These are phyloP conservation scores for Diaporthe citriasiana DNA, from an alignment of 2,329 filamentous ascomycete species.

Conservation along the genomic window DNA sequence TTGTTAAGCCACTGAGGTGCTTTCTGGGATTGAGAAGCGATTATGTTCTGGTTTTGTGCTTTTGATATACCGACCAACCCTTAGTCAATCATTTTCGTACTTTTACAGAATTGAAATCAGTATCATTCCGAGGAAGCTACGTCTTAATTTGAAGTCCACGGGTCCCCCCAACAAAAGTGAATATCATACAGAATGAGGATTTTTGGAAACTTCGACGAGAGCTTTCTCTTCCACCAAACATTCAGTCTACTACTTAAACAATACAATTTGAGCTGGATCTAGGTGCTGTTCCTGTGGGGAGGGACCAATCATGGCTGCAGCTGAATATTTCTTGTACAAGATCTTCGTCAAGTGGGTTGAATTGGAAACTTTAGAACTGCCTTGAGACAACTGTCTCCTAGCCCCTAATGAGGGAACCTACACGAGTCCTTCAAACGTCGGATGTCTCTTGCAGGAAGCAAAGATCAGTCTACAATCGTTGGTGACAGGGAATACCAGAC, in stretches of 20 bases:
- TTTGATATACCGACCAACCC: not conserved
- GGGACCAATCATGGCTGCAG: not conserved
- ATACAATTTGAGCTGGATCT: not conserved
- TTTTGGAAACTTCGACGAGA: not conserved
- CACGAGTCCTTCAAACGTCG: not conserved
- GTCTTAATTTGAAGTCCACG: not conserved
- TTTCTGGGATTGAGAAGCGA: not conserved
- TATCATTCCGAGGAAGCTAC: not conserved
- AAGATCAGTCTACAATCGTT: not conserved
- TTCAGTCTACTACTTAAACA: not conserved
- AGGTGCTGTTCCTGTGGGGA: not conserved
- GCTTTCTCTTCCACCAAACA: not conserved
- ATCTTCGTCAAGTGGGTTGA: not conserved
- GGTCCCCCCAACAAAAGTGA: not conserved
- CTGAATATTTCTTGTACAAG: not conserved
- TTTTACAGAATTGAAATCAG: not conserved
- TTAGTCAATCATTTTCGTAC: not conserved
- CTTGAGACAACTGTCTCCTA: not conserved
- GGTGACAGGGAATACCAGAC: slow-evolving; percentile 2
- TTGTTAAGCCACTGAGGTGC: not conserved
- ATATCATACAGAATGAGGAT: not conserved
- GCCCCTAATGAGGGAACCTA: not conserved
- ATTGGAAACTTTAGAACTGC: not conserved
- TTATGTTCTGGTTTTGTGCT: not conserved
- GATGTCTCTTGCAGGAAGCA: slow-evolving; percentile 12